These are phyloP conservation scores for Helichrysum umbraculigerum DNA, from an alignment of 129 eudicot species.

Conservation along the genomic window DNA sequence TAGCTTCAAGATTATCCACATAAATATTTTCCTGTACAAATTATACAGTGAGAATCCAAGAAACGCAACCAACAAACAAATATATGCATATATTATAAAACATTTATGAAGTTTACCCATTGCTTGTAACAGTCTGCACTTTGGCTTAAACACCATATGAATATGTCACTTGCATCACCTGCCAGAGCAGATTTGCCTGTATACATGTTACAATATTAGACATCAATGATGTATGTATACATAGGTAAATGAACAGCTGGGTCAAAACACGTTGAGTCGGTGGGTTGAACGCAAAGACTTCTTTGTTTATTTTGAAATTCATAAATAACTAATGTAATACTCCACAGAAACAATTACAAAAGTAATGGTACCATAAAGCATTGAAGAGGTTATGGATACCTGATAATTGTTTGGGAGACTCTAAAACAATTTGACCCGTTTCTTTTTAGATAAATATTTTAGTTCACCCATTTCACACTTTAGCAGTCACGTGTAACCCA, in stretches of 20 bases:
- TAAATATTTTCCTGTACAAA: constrained; percentile 44
- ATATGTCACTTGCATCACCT: constrained; percentile 40
- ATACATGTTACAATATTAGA: constrained; percentile 4
- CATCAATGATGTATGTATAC: not conserved
- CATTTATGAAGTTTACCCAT: constrained; percentile 39
- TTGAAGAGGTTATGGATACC: not conserved
- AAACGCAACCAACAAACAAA: not conserved
- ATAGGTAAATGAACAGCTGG: not conserved
- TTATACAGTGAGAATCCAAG: constrained; percentile 15
- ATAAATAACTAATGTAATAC: not conserved
- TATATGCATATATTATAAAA: not conserved
- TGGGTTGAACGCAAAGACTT: not conserved
- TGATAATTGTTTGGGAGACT: not conserved
- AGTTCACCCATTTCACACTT: not conserved
- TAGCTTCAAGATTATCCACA: constrained; percentile 50
- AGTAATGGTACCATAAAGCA: not conserved
- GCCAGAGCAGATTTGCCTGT: constrained; percentile 48
- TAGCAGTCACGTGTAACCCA: not conserved
- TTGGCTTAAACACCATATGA: constrained; percentile 52
- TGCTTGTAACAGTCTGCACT: constrained; percentile 49
- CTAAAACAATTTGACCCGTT: not conserved
- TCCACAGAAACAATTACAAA: not conserved
- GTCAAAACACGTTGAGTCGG: not conserved
- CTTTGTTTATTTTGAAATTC: constrained; percentile 2
- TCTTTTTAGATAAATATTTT: not conserved